Evolutionary conservation across 2,329 filamentous ascomycete species (phyloP).

Genomic region (Ceratocystis albifundus): DNA sequence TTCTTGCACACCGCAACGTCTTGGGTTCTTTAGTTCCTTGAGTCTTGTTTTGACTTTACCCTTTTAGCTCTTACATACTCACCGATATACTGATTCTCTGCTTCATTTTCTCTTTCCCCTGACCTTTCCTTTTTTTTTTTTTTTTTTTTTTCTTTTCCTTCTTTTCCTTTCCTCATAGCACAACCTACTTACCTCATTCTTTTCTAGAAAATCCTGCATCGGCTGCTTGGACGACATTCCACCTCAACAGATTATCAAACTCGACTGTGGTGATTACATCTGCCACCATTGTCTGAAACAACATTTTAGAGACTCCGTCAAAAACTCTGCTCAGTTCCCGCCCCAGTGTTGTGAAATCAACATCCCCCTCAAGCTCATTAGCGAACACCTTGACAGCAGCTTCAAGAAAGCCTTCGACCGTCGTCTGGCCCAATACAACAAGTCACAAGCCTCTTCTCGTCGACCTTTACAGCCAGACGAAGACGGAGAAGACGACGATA

Average conservation of each 20-base stretch:
- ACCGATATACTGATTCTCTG: slow-evolving; percentile 2
- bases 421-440: slow-evolving; percentile 62
- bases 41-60: not conserved
- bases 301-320: slow-evolving; percentile 63
- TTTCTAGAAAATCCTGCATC: slow-evolving; percentile 54
- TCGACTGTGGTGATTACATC: slow-evolving; percentile 72
- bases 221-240: slow-evolving; percentile 61
- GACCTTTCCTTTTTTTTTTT: not conserved
- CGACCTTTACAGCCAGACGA: slow-evolving; percentile 12
- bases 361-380: slow-evolving; percentile 66
- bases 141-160: slow-evolving; percentile 9
- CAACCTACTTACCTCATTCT: slow-evolving; percentile 8
- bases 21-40: too few species aligned
- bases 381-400: slow-evolving; percentile 56
- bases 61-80: slow-evolving; percentile 10
- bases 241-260: slow-evolving; percentile 51
- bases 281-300: slow-evolving; percentile 65
- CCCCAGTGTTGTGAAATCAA: slow-evolving; percentile 64
- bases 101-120: slow-evolving; percentile 10
- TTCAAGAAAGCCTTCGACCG: slow-evolving; percentile 75
- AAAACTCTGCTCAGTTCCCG: slow-evolving; percentile 71
- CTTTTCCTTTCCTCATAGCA: slow-evolving; percentile 2
- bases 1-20: not conserved
- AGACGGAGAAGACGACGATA: slow-evolving; percentile 17
- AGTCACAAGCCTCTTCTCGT: slow-evolving; percentile 5